Base-by-base conservation (phyloP, 805 yeast genomes). In the Lachancea waltii region DNA sequence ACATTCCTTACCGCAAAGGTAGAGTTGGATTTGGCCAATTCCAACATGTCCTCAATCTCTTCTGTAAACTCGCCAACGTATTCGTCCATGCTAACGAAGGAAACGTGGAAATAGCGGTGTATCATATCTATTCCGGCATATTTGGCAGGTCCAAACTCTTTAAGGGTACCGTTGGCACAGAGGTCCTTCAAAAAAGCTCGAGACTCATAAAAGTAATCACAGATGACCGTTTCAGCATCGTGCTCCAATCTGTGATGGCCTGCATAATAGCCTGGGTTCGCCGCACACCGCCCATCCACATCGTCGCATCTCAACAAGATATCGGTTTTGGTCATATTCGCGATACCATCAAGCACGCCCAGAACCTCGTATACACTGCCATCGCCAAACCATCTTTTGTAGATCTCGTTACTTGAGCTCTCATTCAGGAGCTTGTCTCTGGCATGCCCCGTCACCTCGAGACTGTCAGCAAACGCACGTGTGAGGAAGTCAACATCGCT, bases 241-340 rank as follows among this genome's bases (percentile, higher is more conserved):
- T 58, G 58, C 15, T 48, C 50, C 17, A 56, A 64, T 45, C 70
- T 56, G 56, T 64, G 64, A 30, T 65, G 63, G 19, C 70, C 70
- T 5, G 69, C 67, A 53, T 62, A 65, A 20, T 59, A 57, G 19
- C 50, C 56, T 16, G 51, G 46, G 18, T 56, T 41, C 5, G 38
- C 44, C 18, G 47, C 47, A 50, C 70, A 67, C 36, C 52, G 47
- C 4, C 63, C 65, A 42, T 65, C 69, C 11, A 53, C 45, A 40
- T 65, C 65, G 43, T 66, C 71, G 56, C 70, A 67, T 34, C 70
- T 52, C 45, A 61, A 57, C 11, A 64, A 36, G 13, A 57, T 48
- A 26, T 58, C 60, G 15, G 51, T 50, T 41, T 65, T 65, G 19
- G 61, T 53, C 26, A 60, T 60, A 29, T 55, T 51, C 15, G 59